Conservation (phyloP, 768 basidiomycete genomes). For the Leucocoprinus sp. region DNA sequence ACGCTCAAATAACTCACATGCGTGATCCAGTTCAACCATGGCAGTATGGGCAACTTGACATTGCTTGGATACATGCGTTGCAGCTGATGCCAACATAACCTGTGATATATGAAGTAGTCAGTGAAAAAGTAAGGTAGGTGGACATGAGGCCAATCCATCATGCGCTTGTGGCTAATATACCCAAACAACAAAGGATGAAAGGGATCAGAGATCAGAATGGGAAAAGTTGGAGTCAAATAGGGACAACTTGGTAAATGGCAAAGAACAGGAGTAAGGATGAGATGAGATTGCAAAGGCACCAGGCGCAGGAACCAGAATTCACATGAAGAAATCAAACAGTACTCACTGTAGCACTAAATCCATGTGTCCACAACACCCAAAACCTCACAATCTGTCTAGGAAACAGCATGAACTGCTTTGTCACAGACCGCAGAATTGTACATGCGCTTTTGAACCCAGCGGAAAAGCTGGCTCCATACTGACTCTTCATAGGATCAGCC, state of each 20-base stretch:
- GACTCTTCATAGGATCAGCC: conserved; percentile 59
- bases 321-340: too few species aligned
- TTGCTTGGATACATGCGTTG: conserved; percentile 56
- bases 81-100: conserved; percentile 76
- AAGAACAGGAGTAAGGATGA: neutral
- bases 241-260: neutral
- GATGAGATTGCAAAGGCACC: too few species aligned
- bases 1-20: conserved; percentile 55
- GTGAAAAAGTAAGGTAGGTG: neutral
- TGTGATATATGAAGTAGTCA: conserved; percentile 17
- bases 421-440: conserved; percentile 42
- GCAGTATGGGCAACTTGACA: conserved; percentile 63
- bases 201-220: neutral
- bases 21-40: conserved; percentile 52
- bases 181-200: too few species aligned
- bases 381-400: conserved; percentile 54
- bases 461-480: conserved; percentile 58
- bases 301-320: neutral
- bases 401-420: conserved; percentile 40
- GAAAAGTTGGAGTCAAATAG: neutral
- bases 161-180: too few species aligned
- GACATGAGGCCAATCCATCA: too few species aligned
- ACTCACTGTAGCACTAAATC: conserved; percentile 56
- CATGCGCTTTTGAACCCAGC: conserved; percentile 63
- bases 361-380: conserved; percentile 70